Base-by-base conservation (phyloP, 2,329 filamentous ascomycete genomes). In the Alternaria triticimaculans region DNA sequence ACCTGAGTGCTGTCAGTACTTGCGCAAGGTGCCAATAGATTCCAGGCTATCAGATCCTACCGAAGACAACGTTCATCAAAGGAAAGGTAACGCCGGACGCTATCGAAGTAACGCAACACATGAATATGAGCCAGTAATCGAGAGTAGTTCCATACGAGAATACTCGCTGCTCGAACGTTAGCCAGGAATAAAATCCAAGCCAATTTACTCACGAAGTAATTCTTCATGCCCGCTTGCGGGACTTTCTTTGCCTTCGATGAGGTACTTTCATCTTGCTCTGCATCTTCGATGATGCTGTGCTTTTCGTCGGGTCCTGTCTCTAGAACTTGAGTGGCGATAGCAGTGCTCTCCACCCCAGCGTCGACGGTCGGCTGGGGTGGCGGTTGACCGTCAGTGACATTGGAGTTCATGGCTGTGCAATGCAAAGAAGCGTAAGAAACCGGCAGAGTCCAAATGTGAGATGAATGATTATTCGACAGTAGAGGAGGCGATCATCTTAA, bases 21-120 rank as follows among this genome's bases (percentile, higher is more conserved):
- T 11, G 15, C 4, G 6, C 5, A 41, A 12, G 20, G 3, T 9
- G 14, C 37, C 20, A 18, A 5, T 2, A 5, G 15, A 21, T 53
- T 2, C 15, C n/a, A 15, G 21, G 3, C 9, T 33, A 30, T 18
- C 25, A 37, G 21, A 3, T 61, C 41, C 78, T 77, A 67, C 87
- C 87, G 72, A 89, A 87, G 7, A 89, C 80, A 43, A 89, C 79
- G 41, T 88, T 87, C 86, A 90, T 88, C 33, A 88, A 68, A 0
- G 87, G 87, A 7, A 87, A 72, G 0, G 77, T 69, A 55, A 78
- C 70, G 2, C 79, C 79, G 15, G 78, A 70, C 1, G 73, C 79
- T 18, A 80, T 73, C 0, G 78, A 76, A 3, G 78, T 74, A 10
- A 80, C 5, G 11, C 68, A 64, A 20, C 71, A 75, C 15, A 73